phyloP scores from a whole-genome alignment of 306 rosid genomes.

The Quercus wislizeni region DNA sequence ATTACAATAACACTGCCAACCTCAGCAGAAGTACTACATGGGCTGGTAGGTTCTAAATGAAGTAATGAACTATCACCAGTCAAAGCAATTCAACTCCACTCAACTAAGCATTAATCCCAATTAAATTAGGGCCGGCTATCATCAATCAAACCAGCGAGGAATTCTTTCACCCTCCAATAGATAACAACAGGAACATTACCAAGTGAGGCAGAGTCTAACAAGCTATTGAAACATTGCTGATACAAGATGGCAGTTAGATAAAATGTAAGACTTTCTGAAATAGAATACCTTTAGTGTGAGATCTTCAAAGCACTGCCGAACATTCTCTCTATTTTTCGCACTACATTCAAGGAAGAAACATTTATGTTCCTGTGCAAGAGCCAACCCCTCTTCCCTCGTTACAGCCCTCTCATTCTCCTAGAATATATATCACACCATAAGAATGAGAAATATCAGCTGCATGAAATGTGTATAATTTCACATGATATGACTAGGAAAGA shows the following conservation, averaged over 20 bases:
- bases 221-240: background rate
- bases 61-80: background rate
- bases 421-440: background rate
- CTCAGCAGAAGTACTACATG: background rate
- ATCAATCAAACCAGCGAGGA: background rate
- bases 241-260: background rate
- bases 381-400: conserved; percentile 75
- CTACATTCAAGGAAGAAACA: conserved; percentile 80
- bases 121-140: background rate
- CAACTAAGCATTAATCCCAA: background rate
- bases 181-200: background rate
- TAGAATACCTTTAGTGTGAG: conserved; percentile 61
- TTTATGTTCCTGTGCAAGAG: conserved; percentile 71
- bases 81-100: background rate
- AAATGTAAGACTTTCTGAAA: background rate
- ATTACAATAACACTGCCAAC: background rate
- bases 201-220: background rate
- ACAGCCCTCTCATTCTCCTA: conserved; percentile 80
- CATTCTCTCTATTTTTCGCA: conserved; percentile 80
- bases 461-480: background rate
- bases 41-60: background rate
- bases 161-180: background rate
- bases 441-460: background rate
- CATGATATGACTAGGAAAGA: background rate
- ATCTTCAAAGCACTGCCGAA: conserved; percentile 71